These are phyloP conservation scores for Quercus tomentella DNA, from an alignment of 331 rosid genomes.

Conservation along the genomic window DNA sequence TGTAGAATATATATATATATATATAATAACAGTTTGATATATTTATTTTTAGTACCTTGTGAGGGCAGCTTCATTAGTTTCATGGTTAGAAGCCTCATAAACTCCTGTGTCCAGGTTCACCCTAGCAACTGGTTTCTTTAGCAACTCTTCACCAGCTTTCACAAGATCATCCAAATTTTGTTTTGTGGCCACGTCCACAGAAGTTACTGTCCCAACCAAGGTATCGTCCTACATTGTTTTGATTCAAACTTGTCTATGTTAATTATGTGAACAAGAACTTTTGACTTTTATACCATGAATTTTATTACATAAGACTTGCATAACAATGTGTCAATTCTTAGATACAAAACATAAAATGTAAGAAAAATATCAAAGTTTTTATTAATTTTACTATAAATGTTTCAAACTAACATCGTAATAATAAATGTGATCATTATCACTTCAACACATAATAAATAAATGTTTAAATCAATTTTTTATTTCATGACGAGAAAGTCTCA, in stretches of 20 bases:
- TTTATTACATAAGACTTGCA: too few relatives aligned
- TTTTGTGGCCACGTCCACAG: constrained; percentile 42
- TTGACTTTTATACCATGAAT: too few relatives aligned
- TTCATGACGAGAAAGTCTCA: too few relatives aligned
- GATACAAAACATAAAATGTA: too few relatives aligned
- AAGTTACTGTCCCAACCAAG: constrained; percentile 19
- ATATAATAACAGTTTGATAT: background rate
- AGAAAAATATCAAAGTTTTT: too few relatives aligned
- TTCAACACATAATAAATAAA: too few relatives aligned
- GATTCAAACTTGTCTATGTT: background rate
- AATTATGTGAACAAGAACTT: background rate
- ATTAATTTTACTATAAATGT: too few relatives aligned
- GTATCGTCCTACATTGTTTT: constrained; percentile 45
- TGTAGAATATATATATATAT: background rate
- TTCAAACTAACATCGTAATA: too few relatives aligned
- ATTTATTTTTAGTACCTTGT: constrained; percentile 26
- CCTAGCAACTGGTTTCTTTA: constrained; percentile 44
- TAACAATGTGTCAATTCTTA: too few relatives aligned
- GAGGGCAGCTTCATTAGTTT: constrained; percentile 63
- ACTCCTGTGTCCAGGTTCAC: constrained; percentile 42
- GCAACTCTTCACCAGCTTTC: constrained; percentile 35
- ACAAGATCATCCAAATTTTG: constrained; percentile 42
- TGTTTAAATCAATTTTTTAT: too few relatives aligned
- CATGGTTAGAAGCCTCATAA: constrained; percentile 16
- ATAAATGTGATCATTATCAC: too few relatives aligned